phyloP scores from a whole-genome alignment of 2,329 filamentous ascomycete species.

The Paramyrothecium roridum region DNA sequence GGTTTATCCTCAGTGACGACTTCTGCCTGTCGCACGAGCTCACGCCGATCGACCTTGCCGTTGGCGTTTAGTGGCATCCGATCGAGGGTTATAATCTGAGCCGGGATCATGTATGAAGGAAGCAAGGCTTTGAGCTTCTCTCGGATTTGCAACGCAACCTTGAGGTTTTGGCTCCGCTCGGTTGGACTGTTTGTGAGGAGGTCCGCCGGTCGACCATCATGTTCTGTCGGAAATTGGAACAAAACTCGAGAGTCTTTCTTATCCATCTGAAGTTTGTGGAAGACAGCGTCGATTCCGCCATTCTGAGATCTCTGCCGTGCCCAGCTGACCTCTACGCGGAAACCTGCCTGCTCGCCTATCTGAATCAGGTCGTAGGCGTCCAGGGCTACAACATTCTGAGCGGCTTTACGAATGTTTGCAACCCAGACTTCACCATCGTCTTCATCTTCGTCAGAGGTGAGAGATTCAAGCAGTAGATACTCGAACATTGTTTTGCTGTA shows the following conservation, averaged over 20 bases:
- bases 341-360: slow-evolving; percentile 31
- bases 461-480: slow-evolving; percentile 10
- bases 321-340: slow-evolving; percentile 41
- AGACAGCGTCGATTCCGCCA: slow-evolving; percentile 22
- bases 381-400: slow-evolving; percentile 2
- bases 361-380: slow-evolving; percentile 13
- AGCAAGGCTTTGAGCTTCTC: slow-evolving; percentile 4
- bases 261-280: slow-evolving; percentile 28
- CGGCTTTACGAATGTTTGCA: background rate
- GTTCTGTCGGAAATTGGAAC: slow-evolving; percentile 18
- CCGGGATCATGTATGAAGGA: slow-evolving; percentile 22
- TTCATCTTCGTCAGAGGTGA: background rate
- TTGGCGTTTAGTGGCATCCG: slow-evolving; percentile 20
- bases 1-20: background rate
- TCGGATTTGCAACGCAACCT: slow-evolving; percentile 1
- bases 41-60: slow-evolving; percentile 17
- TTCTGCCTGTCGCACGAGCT: background rate
- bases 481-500: slow-evolving; percentile 26
- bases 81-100: slow-evolving; percentile 13
- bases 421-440: slow-evolving; percentile 8
- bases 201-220: slow-evolving; percentile 1
- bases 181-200: slow-evolving; percentile 9
- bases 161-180: background rate
- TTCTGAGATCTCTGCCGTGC: slow-evolving; percentile 31
- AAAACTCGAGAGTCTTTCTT: slow-evolving; percentile 2